These are phyloP conservation scores for Acanthamoeba rhysodes DNA, from an alignment of 208 protist genomes.

Conservation along the genomic window DNA sequence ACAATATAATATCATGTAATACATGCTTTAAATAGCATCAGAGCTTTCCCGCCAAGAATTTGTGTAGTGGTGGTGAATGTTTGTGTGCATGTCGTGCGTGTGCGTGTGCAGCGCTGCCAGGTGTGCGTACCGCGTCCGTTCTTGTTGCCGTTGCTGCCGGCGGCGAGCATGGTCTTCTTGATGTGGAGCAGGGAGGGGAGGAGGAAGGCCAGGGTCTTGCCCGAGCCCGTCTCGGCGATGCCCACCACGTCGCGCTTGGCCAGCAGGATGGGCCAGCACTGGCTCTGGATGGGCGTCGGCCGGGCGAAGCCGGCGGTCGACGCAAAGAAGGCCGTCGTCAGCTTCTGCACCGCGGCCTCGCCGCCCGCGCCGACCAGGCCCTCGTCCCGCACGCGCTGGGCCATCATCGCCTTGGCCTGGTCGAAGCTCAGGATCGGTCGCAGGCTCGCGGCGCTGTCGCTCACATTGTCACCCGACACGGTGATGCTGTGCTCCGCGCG, in stretches of 20 bases:
- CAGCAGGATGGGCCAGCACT: slow-evolving; percentile 92
- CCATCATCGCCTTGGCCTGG: slow-evolving; percentile 34
- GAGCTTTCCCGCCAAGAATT: not conserved
- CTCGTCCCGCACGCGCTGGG: slow-evolving; percentile 46
- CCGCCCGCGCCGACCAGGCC: not conserved
- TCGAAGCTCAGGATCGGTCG: slow-evolving; percentile 54
- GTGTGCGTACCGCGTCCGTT: not conserved
- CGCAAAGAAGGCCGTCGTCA: slow-evolving; percentile 72
- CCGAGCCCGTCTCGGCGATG: slow-evolving; percentile 92
- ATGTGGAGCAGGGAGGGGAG: slow-evolving; percentile 91
- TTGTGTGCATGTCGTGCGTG: not conserved
- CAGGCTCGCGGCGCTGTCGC: not conserved
- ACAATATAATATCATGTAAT: slow-evolving; percentile 39
- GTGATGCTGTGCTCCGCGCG: slow-evolving; percentile 57
- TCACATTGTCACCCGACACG: not conserved
- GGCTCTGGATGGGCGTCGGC: slow-evolving; percentile 92
- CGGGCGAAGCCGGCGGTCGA: slow-evolving; percentile 81
- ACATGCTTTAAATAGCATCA: slow-evolving; percentile 41
- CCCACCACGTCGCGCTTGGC: slow-evolving; percentile 91
- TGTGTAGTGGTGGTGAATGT: too few species aligned
- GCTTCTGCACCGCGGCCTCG: not conserved
- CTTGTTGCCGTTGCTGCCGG: not conserved
- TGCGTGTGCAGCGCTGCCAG: not conserved
- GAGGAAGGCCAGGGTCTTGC: slow-evolving; percentile 93
- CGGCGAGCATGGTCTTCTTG: slow-evolving; percentile 59